Percentiles rank a stretch among this genome's conserved stretches.
Evolutionary conservation across 257 asterid species (phyloP).

Genomic region (Ilex asprella): DNA sequence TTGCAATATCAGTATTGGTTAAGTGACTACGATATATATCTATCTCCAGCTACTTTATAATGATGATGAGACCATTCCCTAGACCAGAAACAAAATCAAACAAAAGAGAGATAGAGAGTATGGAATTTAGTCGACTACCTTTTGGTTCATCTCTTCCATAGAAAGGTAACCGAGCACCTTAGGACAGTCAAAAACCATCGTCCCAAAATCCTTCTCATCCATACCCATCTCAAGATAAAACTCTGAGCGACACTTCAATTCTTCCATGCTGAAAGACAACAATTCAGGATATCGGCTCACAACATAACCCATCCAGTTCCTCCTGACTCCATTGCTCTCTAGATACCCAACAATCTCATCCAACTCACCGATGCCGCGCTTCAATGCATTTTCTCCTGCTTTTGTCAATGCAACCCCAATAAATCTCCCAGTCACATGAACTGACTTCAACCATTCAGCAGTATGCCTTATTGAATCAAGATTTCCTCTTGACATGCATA

Average conservation of each 20-base stretch:
- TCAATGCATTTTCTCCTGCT: conserved; percentile 44
- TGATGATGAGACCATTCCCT: too few relatives aligned
- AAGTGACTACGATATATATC: too few relatives aligned
- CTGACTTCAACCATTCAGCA: conserved; percentile 73
- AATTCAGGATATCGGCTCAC: conserved; percentile 80
- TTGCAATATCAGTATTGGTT: not conserved
- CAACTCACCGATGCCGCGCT: conserved; percentile 51
- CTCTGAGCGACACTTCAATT: conserved; percentile 45
- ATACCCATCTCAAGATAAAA: conserved; percentile 78
- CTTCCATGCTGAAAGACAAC: conserved; percentile 66
- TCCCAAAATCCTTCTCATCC: conserved; percentile 75
- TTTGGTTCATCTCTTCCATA: conserved; percentile 84
- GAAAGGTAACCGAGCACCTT: conserved; percentile 79
- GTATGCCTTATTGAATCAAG: conserved; percentile 44
- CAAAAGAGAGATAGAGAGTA: not conserved
- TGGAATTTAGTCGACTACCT: conserved; percentile 36
- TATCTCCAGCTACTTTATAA: too few relatives aligned
- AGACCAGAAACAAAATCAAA: not conserved
- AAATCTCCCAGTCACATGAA: conserved; percentile 72
- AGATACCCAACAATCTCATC: conserved; percentile 50
- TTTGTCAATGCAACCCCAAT: conserved; percentile 68
- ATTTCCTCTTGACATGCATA: conserved; percentile 63
- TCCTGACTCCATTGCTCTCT: conserved; percentile 70
- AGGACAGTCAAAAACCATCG: conserved; percentile 91
- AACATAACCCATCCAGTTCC: conserved; percentile 87